phyloP scores from a whole-genome alignment of 495 filamentous ascomycete species.

The Oleoguttula mirabilis region DNA sequence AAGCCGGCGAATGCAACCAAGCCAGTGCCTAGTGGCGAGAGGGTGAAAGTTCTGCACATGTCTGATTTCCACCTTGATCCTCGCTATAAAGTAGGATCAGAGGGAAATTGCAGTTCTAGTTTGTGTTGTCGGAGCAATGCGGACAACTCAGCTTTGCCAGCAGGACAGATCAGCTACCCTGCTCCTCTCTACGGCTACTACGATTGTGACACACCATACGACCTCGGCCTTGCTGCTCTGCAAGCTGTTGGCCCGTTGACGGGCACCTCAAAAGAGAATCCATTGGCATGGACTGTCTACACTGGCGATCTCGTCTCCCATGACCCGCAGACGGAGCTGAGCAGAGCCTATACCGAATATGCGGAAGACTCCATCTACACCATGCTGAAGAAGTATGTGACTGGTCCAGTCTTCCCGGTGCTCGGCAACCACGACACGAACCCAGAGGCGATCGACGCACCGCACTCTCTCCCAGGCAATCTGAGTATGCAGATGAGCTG shows the following conservation, averaged over 20 bases:
- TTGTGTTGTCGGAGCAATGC: constrained; percentile 44
- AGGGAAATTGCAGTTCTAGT: constrained; percentile 42
- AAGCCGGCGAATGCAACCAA: constrained; percentile 35
- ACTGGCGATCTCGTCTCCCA: constrained; percentile 47
- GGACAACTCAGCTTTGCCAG: constrained; percentile 26
- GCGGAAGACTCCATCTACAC: constrained; percentile 38
- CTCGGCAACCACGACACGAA: constrained; percentile 47
- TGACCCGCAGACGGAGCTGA: constrained; percentile 36
- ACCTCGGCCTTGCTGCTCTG: constrained; percentile 44
- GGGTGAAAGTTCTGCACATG: constrained; percentile 47
- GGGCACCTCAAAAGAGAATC: constrained; percentile 34
- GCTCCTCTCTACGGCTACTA: constrained; percentile 44
- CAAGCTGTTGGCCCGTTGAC: constrained; percentile 47
- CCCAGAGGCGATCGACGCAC: constrained; percentile 39
- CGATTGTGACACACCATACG: constrained; percentile 48
- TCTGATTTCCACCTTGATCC: constrained; percentile 52
- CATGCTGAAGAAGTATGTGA: constrained; percentile 44
- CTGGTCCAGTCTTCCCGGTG: constrained; percentile 42
- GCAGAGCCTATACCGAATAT: constrained; percentile 39
- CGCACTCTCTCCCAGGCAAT: constrained; percentile 40
- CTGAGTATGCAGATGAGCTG: constrained; percentile 38
- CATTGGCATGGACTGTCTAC: constrained; percentile 41
- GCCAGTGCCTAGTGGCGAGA: constrained; percentile 39
- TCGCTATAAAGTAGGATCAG: constrained; percentile 41
- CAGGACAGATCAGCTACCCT: constrained; percentile 31